Percentiles rank a stretch among this genome's conserved stretches.
Conservation (phyloP, 768 basidiomycete species). For the Pisolithus sp. region DNA sequence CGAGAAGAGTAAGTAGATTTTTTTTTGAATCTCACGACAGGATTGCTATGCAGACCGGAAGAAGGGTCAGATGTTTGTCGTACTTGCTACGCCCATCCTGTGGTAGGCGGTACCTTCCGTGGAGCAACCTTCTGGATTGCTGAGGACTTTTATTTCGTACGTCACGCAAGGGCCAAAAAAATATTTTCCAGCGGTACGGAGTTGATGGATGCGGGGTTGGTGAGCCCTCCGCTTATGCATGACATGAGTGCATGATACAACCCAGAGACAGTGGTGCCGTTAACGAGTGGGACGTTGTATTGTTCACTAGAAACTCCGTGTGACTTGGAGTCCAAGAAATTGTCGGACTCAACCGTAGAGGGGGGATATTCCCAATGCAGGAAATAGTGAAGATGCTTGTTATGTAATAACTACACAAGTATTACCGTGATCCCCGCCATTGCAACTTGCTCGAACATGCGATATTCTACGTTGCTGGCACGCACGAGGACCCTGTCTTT, state of each 20-base stretch:
- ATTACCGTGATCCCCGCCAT: too few species aligned
- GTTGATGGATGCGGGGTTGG: slow-evolving; percentile 49
- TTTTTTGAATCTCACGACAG: slow-evolving; percentile 47
- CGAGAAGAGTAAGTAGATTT: slow-evolving; percentile 46
- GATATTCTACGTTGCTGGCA: background rate
- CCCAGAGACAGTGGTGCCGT: too few species aligned
- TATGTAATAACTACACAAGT: too few species aligned
- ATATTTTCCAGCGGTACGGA: slow-evolving; percentile 45
- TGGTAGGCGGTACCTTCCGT: too few species aligned
- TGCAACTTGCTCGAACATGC: too few species aligned
- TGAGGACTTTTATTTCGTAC: slow-evolving; percentile 48
- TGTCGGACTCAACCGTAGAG: too few species aligned
- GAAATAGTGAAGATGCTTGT: too few species aligned
- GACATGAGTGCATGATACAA: background rate
- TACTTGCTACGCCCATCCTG: slow-evolving; percentile 16
- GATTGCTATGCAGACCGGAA: background rate
- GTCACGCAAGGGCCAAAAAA: slow-evolving; percentile 55
- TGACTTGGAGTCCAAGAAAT: too few species aligned
- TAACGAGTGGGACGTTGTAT: too few species aligned
- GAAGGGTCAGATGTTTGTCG: background rate
- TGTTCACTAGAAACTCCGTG: too few species aligned
- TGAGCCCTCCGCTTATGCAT: slow-evolving; percentile 54
- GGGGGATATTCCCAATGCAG: too few species aligned
- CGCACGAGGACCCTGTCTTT: background rate
- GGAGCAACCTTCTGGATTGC: slow-evolving; percentile 24